These are phyloP conservation scores for Podaxis sp. DNA, from an alignment of 768 basidiomycete genomes.

Conservation along the genomic window DNA sequence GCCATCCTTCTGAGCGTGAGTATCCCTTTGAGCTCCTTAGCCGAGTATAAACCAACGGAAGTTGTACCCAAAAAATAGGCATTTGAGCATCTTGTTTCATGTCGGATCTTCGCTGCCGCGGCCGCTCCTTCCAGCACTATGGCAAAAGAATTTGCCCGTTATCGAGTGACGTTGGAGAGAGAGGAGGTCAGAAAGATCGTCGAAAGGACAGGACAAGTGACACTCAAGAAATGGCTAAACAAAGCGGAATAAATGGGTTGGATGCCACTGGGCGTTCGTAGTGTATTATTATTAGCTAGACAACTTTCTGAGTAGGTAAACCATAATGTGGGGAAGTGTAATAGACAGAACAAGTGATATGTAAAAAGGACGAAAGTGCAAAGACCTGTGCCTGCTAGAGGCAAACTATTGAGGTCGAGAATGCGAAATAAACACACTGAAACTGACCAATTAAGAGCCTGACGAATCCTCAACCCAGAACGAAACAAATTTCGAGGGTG, in stretches of 20 bases:
- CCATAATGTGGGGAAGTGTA: neutral
- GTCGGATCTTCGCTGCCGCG: constrained; percentile 51
- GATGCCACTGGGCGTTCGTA: neutral
- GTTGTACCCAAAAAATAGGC: constrained; percentile 41
- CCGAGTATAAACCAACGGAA: neutral
- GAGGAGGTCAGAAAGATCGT: constrained; percentile 66
- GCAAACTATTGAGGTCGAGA: neutral
- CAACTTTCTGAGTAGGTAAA: neutral
- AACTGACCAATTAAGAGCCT: neutral
- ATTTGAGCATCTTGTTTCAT: constrained; percentile 63
- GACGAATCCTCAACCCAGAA: constrained; percentile 3
- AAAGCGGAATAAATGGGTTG: constrained; percentile 37
- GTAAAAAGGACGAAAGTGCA: neutral
- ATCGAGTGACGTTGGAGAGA: constrained; percentile 61
- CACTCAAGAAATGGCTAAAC: constrained; percentile 73
- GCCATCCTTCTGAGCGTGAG: constrained; percentile 64
- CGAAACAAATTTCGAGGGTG: neutral
- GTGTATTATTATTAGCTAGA: neutral
- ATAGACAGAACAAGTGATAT: neutral
- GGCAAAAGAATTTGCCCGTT: constrained; percentile 69
- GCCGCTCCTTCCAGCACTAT: constrained; percentile 43
- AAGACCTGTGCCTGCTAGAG: neutral
- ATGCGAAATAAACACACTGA: neutral
- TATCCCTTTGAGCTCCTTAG: constrained; percentile 10
- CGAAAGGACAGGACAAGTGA: constrained; percentile 61